These are phyloP conservation scores for Quercus alba DNA, from an alignment of 306 rosid species.

Conservation along the genomic window DNA sequence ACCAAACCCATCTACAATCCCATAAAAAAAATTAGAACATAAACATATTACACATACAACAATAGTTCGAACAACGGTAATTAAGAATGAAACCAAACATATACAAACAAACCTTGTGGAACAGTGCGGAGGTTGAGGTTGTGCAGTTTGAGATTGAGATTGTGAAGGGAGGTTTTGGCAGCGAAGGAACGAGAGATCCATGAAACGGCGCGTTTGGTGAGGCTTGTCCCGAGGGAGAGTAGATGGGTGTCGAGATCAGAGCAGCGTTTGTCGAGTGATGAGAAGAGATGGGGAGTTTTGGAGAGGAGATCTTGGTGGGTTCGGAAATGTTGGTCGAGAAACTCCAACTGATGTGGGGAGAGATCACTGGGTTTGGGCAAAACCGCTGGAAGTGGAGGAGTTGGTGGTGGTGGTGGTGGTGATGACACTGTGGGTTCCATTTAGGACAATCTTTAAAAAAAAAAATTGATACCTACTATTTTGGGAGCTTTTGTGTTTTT, in stretches of 20 bases:
- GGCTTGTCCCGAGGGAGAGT: conserved; percentile 11
- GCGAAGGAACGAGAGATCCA: conserved; percentile 55
- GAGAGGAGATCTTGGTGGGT: conserved; percentile 35
- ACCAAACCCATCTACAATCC: conserved; percentile 44
- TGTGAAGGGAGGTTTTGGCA: conserved; percentile 33
- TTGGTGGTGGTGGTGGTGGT: too few species aligned
- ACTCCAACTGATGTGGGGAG: conserved; percentile 36
- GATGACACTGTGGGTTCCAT: not conserved
- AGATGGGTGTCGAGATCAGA: conserved; percentile 37
- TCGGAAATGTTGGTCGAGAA: conserved; percentile 46
- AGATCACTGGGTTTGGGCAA: conserved; percentile 42
- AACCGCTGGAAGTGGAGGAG: not conserved
- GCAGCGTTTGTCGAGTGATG: conserved; percentile 34
- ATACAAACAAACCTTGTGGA: conserved; percentile 32
- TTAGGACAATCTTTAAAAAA: not conserved
- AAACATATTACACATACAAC: too few species aligned
- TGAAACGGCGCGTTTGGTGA: conserved; percentile 45
- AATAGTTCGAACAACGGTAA: too few species aligned
- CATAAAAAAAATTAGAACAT: not conserved
- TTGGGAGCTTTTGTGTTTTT: too few species aligned
- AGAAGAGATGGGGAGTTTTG: conserved; percentile 32
- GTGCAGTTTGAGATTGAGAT: conserved; percentile 35
- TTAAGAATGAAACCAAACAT: not conserved
- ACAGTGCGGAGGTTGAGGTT: conserved; percentile 57
- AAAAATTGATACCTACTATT: too few species aligned